Evolutionary conservation across 2,329 filamentous ascomycete species (phyloP), one percentile per base, ranked within the genome.

Genomic region (Penicillium capsulatum): DNA sequence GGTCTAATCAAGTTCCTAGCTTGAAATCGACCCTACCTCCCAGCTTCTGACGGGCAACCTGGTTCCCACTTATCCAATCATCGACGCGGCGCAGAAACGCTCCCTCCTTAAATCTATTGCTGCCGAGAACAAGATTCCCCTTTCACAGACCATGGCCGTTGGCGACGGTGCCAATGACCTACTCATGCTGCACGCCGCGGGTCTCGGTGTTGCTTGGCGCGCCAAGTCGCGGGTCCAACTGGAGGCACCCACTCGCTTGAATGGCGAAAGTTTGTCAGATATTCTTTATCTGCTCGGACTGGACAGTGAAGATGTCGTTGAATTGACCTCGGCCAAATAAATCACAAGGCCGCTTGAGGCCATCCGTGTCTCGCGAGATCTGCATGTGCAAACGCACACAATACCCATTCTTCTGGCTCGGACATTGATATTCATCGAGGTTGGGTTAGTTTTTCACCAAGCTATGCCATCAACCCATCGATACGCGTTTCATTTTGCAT

Each of bases 111-210:
- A 69, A 7, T 68, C 72, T 32, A 72, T 82, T 45, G 76, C 78
- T 3, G 67, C 66, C 10, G 69, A 75, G 26, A 72, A 80, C 45
- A 67, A 65, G 2, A 75, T 82, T 17, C 61, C 70, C 2, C 61
- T 77, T 7, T 70, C 74, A 6, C 72, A 79, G 53, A 74, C 75
- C 2, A 61, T 82, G 20, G 74, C 74, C 9, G 72, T 83, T 2
- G 80, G 80, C 7, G 80, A 83, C 51, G 80, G 80, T 22, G 79
- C 78, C 16, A 83, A 83, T 49, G 80, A 83, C 53, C 64, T 83
- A 17, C 72, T 74, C 11, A 83, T 83, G 80, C 77, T 83, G 62
- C 69, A 74, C 34, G 71, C 74, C 5, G 79, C 80, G 4, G 79
- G 77, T 5, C 57, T 82, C 30, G 80, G 80, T 7, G 72, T 83